phyloP scores from a whole-genome alignment of 441 rosid genomes.

The Dalechampia spathulata region DNA sequence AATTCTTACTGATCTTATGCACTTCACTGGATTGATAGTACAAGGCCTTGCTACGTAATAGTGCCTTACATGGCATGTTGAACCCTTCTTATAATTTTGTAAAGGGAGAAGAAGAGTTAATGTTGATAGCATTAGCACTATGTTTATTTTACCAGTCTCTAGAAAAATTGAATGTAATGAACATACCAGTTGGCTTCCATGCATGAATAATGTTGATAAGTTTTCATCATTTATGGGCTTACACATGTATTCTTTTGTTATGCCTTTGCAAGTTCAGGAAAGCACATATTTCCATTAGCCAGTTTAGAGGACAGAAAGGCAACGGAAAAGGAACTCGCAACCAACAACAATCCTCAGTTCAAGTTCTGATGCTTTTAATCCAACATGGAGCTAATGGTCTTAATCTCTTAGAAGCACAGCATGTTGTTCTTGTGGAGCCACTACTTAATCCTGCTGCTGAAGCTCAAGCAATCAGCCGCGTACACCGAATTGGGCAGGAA shows the following conservation, averaged over 20 bases:
- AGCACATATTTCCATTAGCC: conserved; percentile 42
- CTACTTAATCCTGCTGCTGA: conserved; percentile 93
- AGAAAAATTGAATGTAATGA: not conserved
- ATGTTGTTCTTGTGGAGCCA: conserved; percentile 93
- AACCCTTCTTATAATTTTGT: not conserved
- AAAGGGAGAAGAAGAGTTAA: not conserved
- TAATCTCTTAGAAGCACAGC: conserved; percentile 93
- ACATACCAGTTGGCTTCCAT: not conserved
- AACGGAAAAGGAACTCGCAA: conserved; percentile 29
- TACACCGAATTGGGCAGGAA: conserved; percentile 90
- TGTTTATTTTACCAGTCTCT: not conserved
- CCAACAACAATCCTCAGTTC: conserved; percentile 35
- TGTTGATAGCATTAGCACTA: not conserved
- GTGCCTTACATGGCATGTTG: not conserved
- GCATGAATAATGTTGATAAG: too few species aligned
- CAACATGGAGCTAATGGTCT: conserved; percentile 99
- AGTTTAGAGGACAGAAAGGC: conserved; percentile 49
- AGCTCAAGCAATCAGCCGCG: conserved; percentile 94
- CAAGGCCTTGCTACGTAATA: not conserved
- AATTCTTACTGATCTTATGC: not conserved
- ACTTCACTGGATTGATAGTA: not conserved
- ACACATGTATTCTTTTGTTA: not conserved
- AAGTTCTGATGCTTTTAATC: conserved; percentile 75
- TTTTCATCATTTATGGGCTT: not conserved
- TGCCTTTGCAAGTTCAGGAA: conserved; percentile 50